Percentiles rank a stretch among this genome's conserved stretches.
These are phyloP conservation scores for Populus tomentosa DNA, from an alignment of 441 rosid species.

Conservation along the genomic window DNA sequence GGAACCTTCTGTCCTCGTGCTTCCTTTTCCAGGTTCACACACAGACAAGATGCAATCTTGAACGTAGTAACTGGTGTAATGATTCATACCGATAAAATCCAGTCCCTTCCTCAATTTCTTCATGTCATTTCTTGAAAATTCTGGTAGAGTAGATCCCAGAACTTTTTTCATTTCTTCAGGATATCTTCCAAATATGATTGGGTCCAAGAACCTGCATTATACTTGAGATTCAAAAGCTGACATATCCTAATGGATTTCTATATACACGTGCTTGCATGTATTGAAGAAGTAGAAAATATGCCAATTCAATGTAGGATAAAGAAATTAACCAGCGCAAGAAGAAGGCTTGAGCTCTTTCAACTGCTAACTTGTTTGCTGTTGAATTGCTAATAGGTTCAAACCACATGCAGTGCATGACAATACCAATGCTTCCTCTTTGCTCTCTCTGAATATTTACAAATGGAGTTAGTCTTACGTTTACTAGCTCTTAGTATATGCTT, in stretches of 20 bases:
- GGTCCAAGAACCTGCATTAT: constrained; percentile 58
- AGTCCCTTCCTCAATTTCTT: constrained; percentile 34
- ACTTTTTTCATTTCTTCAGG: constrained; percentile 56
- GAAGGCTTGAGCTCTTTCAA: constrained; percentile 58
- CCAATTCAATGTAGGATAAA: neutral
- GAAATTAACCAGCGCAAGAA: constrained; percentile 43
- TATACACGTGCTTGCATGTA: no score
- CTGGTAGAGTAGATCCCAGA: constrained; percentile 46
- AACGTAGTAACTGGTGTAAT: constrained; percentile 51
- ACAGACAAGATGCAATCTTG: constrained; percentile 47
- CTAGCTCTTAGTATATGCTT: no score
- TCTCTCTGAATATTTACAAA: constrained; percentile 28
- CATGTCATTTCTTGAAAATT: constrained; percentile 39
- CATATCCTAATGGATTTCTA: no score
- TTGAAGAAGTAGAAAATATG: no score
- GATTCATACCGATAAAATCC: constrained; percentile 71
- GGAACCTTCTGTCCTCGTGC: constrained; percentile 50
- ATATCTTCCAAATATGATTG: constrained; percentile 47
- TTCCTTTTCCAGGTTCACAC: constrained; percentile 51
- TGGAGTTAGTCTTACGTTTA: no score
- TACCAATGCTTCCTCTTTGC: constrained; percentile 62
- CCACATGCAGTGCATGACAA: constrained; percentile 52
- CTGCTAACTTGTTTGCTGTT: constrained; percentile 44
- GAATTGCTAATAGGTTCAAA: constrained; percentile 61
- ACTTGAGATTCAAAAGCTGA: neutral